Conservation (phyloP, 345 rosid species). For the Citrus unshiu region DNA sequence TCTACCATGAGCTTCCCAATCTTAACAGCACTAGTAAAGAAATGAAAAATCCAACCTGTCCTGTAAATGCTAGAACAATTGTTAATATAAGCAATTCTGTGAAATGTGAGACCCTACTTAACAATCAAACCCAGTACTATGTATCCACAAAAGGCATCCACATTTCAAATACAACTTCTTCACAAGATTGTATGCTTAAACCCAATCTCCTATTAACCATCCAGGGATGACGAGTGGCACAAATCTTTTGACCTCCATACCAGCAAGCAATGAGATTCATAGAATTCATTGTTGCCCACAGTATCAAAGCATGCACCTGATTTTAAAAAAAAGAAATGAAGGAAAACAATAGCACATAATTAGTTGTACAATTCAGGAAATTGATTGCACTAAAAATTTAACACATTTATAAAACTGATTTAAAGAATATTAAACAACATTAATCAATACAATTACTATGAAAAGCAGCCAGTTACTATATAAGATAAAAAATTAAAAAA, state of each 20-base stretch:
- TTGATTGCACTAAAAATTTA: conserved; percentile 1
- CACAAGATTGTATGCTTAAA: conserved; percentile 29
- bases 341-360: neutral
- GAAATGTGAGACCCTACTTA: conserved; percentile 11
- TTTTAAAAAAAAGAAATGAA: neutral
- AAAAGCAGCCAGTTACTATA: neutral
- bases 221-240: conserved; percentile 36
- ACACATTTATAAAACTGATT: neutral
- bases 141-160: conserved; percentile 80
- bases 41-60: neutral
- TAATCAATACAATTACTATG: neutral
- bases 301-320: conserved; percentile 34
- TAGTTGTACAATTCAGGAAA: conserved; percentile 4
- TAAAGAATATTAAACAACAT: neutral
- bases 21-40: conserved; percentile 7
- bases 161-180: conserved; percentile 35
- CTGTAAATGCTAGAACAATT: neutral
- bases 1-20: conserved; percentile 8
- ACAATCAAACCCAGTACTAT: conserved; percentile 24
- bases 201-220: conserved; percentile 35
- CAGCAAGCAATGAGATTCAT: conserved; percentile 36
- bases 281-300: conserved; percentile 45
- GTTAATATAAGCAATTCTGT: neutral
- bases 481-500: neutral
- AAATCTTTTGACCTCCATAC: conserved; percentile 42